Evolutionary conservation across 2,329 filamentous ascomycete genomes (phyloP).

Genomic region (Phialophora tarda): DNA sequence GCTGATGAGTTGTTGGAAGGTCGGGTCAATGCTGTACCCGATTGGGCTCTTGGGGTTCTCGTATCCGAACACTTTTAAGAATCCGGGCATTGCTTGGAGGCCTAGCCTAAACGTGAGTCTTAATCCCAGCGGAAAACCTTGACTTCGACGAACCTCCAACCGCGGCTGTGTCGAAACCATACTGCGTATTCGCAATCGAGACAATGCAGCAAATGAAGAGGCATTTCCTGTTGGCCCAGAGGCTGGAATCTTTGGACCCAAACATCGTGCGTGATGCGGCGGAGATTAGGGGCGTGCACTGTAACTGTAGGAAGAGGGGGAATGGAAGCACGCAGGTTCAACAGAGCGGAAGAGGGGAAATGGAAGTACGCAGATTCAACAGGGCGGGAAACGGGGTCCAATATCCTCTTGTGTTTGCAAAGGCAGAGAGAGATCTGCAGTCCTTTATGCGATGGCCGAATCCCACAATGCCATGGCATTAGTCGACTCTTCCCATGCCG

Average conservation of each 20-base stretch:
- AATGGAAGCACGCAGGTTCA: not conserved
- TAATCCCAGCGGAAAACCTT: not conserved
- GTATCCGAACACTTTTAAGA: conserved; percentile 40
- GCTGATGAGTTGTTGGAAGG: conserved; percentile 52
- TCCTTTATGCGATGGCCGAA: conserved; percentile 1
- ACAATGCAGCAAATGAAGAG: conserved; percentile 55
- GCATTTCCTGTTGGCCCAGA: conserved; percentile 42
- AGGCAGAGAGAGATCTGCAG: not conserved
- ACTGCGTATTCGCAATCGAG: conserved; percentile 59
- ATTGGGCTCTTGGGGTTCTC: conserved; percentile 35
- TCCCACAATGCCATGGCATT: conserved; percentile 12
- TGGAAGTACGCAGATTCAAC: not conserved
- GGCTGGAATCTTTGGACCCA: conserved; percentile 21
- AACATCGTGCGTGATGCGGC: conserved; percentile 10
- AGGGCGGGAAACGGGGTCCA: not conserved
- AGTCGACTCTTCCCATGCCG: not conserved
- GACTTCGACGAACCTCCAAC: conserved; percentile 39
- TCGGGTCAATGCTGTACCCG: conserved; percentile 46
- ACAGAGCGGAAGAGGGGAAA: not conserved
- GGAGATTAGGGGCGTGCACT: not conserved
- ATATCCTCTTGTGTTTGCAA: not conserved
- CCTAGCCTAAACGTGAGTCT: not conserved
- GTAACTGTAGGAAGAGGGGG: not conserved
- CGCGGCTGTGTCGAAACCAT: conserved; percentile 57
- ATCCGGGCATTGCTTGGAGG: conserved; percentile 29